A percentile compares a stretch with the other conserved stretches of the same genome.
These are phyloP conservation scores for Umbelopsis sp. DNA, from an alignment of 371 early-diverging fungal genomes.

Conservation along the genomic window DNA sequence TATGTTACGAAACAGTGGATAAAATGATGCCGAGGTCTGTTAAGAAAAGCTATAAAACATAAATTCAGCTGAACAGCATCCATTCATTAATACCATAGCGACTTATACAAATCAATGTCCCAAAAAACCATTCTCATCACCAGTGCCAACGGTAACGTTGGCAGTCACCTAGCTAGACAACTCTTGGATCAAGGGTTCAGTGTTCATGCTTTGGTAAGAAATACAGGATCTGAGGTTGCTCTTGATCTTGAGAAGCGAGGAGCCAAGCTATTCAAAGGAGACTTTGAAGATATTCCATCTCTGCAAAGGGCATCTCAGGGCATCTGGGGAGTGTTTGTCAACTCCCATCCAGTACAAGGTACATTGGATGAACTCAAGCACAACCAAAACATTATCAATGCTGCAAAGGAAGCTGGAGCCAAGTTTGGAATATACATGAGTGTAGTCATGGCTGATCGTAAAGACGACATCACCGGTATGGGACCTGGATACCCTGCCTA, in stretches of 20 bases:
- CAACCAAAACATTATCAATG: not conserved
- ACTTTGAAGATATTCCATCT: not conserved
- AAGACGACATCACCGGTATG: not conserved
- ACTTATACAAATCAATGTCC: not conserved
- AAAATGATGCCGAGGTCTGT: too few species aligned
- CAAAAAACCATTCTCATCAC: constrained; percentile 12
- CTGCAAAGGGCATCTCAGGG: not conserved
- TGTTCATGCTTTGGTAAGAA: not conserved
- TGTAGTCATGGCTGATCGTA: not conserved
- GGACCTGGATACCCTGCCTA: not conserved
- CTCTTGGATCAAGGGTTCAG: constrained; percentile 1
- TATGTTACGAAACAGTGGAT: too few species aligned
- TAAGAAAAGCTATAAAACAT: too few species aligned
- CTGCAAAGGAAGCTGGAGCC: constrained; percentile 4
- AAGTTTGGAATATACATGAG: constrained; percentile 2
- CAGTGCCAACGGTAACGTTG: not conserved
- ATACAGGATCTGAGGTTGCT: not conserved
- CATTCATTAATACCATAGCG: too few species aligned
- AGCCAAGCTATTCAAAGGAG: not conserved
- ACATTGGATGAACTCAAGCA: not conserved
- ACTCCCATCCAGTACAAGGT: not conserved
- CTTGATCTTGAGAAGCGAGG: not conserved
- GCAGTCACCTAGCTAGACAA: not conserved
- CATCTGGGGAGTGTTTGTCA: not conserved
- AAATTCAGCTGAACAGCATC: too few species aligned